A percentile compares a stretch with the other conserved stretches of the same genome.
These are phyloP conservation scores for Fomitopsis pulvina DNA, from an alignment of 768 basidiomycete species.

Conservation along the genomic window DNA sequence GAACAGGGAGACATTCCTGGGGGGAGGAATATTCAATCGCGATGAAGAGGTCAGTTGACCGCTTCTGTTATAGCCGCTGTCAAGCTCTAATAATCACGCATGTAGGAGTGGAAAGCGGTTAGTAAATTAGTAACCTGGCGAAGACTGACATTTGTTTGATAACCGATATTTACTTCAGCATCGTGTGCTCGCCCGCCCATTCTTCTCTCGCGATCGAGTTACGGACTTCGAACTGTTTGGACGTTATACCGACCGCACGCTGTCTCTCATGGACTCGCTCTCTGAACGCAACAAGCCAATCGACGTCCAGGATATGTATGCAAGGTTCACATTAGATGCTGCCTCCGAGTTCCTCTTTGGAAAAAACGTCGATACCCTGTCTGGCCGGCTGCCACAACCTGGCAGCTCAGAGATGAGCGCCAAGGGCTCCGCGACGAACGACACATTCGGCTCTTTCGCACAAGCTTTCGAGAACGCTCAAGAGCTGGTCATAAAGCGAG, in stretches of 20 bases:
- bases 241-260: slow-evolving; percentile 38
- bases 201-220: slow-evolving; percentile 67
- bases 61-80: background rate
- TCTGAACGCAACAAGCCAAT: slow-evolving; percentile 33
- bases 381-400: slow-evolving; percentile 44
- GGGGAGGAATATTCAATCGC: slow-evolving; percentile 71
- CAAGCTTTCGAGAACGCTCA: slow-evolving; percentile 38
- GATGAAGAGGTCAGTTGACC: slow-evolving; percentile 52
- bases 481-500: slow-evolving; percentile 28
- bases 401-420: slow-evolving; percentile 39
- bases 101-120: slow-evolving; percentile 61
- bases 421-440: slow-evolving; percentile 55
- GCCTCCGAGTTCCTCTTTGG: slow-evolving; percentile 74
- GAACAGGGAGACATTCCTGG: slow-evolving; percentile 48
- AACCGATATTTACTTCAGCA: slow-evolving; percentile 34
- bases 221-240: slow-evolving; percentile 68
- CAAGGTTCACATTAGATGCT: slow-evolving; percentile 63
- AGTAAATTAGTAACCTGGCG: slow-evolving; percentile 9
- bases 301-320: slow-evolving; percentile 63
- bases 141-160: background rate
- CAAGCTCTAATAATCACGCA: slow-evolving; percentile 6
- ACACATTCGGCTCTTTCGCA: slow-evolving; percentile 51
- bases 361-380: slow-evolving; percentile 53
- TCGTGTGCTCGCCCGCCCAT: slow-evolving; percentile 60
- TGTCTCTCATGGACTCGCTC: slow-evolving; percentile 41